Evolutionary conservation across 225 moss, liverwort and hornwort species (phyloP).

Genomic region (Pseudoscleropodium purum): DNA sequence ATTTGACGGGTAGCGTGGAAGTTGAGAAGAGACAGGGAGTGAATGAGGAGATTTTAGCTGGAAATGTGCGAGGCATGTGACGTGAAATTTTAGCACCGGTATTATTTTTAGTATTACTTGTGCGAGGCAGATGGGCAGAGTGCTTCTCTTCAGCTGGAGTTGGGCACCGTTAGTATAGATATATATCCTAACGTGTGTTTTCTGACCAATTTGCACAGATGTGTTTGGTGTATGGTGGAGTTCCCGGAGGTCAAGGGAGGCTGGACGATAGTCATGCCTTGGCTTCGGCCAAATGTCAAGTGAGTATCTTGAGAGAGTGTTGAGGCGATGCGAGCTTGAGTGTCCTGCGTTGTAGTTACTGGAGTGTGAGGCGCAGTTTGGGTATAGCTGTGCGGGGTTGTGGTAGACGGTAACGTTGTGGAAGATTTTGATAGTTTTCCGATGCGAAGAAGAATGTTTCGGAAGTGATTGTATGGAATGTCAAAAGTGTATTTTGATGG

Average conservation of each 20-base stretch:
- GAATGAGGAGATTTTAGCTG: neutral
- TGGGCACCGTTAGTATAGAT: neutral
- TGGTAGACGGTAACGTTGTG: neutral
- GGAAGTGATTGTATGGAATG: neutral
- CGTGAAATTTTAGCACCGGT: neutral
- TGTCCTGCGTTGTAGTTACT: neutral
- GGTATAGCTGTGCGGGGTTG: neutral
- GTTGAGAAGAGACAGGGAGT: neutral
- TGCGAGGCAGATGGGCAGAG: neutral
- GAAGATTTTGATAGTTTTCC: neutral
- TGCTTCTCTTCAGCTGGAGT: neutral
- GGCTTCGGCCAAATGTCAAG: constrained; percentile 85
- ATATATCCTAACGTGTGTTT: neutral
- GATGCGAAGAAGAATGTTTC: neutral
- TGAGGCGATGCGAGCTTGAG: neutral
- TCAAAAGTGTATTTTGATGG: neutral
- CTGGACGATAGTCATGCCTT: constrained; percentile 58
- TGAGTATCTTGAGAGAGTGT: constrained; percentile 4
- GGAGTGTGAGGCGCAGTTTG: neutral
- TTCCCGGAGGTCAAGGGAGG: constrained; percentile 60
- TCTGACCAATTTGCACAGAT: constrained; percentile 32
- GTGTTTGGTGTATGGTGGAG: constrained; percentile 68
- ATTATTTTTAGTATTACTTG: neutral
- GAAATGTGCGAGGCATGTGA: neutral
- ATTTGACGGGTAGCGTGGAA: neutral